These are phyloP conservation scores for Sporobolomyces roseus DNA, from an alignment of 768 basidiomycete genomes.

Conservation along the genomic window DNA sequence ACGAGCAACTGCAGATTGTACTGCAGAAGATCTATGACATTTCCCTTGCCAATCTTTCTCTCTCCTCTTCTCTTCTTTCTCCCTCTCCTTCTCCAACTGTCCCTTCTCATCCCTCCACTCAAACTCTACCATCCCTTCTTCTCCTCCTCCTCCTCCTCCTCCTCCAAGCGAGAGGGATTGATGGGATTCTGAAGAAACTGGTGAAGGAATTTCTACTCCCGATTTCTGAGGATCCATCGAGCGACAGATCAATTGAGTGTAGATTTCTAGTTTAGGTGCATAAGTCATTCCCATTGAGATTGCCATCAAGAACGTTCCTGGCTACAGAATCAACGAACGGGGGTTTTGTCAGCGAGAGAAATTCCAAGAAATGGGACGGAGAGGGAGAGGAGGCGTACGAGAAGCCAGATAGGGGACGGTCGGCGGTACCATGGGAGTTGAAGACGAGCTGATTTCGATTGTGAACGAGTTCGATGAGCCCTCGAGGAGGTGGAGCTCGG, in stretches of 20 bases:
- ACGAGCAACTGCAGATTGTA: conserved; percentile 17
- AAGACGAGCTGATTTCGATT: conserved; percentile 8
- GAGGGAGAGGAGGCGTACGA: conserved; percentile 19
- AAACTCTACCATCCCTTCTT: too few relatives aligned
- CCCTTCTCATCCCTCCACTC: too few relatives aligned
- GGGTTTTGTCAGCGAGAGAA: too few relatives aligned
- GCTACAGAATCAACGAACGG: neutral
- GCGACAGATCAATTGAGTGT: conserved; percentile 26
- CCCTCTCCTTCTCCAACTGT: neutral
- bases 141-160: neutral
- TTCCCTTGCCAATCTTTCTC: conserved; percentile 17
- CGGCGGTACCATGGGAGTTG: conserved; percentile 20
- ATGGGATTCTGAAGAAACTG: neutral
- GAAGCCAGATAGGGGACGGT: conserved; percentile 26
- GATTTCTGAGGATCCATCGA: neutral
- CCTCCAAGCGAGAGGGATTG: too few relatives aligned
- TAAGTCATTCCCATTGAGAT: conserved; percentile 33
- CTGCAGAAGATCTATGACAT: conserved; percentile 14
- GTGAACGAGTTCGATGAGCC: too few relatives aligned
- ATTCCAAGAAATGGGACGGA: too few relatives aligned
- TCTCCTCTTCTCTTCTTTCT: neutral
- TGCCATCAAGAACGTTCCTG: conserved; percentile 19
- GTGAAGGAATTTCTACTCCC: conserved; percentile 2
- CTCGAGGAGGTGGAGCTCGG: too few relatives aligned
- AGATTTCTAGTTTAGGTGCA: conserved; percentile 24